Conservation (phyloP, 768 basidiomycete genomes). For the Naganishia vaughanmartiniae region DNA sequence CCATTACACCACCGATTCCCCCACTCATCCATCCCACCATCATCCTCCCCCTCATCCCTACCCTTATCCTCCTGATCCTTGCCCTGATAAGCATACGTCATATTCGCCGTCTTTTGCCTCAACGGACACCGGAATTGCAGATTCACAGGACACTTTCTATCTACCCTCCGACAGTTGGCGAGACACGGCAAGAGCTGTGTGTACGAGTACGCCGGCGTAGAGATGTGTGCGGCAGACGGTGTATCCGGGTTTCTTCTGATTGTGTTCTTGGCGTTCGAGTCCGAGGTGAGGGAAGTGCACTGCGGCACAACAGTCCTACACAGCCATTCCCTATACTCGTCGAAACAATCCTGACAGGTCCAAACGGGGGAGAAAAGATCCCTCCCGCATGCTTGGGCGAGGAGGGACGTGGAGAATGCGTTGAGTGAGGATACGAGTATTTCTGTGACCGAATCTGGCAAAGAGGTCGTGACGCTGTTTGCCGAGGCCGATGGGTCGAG, state of each 20-base stretch:
- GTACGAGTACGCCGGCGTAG: slow-evolving; percentile 39
- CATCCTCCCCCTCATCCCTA: slow-evolving; percentile 33
- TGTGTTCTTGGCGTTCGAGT: slow-evolving; percentile 12
- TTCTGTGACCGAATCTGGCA: slow-evolving; percentile 35
- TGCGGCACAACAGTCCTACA: slow-evolving; percentile 46
- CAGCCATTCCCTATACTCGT: slow-evolving; percentile 50
- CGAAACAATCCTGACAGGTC: slow-evolving; percentile 47
- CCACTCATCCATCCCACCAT: slow-evolving; percentile 38
- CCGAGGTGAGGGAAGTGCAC: slow-evolving; percentile 31
- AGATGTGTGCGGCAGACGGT: slow-evolving; percentile 28
- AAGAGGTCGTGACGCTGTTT: slow-evolving; percentile 25
- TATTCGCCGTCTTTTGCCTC: slow-evolving; percentile 36
- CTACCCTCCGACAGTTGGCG: slow-evolving; percentile 43
- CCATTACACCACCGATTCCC: slow-evolving; percentile 49
- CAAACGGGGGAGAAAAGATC: slow-evolving; percentile 51
- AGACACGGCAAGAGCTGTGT: slow-evolving; percentile 50
- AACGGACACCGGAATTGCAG: slow-evolving; percentile 49
- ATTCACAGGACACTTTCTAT: slow-evolving; percentile 50
- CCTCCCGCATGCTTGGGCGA: slow-evolving; percentile 47
- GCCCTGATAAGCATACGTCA: slow-evolving; percentile 46
- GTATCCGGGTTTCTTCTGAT: slow-evolving; percentile 32
- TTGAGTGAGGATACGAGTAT: slow-evolving; percentile 40
- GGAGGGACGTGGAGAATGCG: slow-evolving; percentile 47
- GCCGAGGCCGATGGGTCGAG: slow-evolving; percentile 28
- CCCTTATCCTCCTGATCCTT: slow-evolving; percentile 38